Evolutionary conservation across 2,329 filamentous ascomycete genomes (phyloP).

Genomic region (Ceratocystis cacaofunesta): DNA sequence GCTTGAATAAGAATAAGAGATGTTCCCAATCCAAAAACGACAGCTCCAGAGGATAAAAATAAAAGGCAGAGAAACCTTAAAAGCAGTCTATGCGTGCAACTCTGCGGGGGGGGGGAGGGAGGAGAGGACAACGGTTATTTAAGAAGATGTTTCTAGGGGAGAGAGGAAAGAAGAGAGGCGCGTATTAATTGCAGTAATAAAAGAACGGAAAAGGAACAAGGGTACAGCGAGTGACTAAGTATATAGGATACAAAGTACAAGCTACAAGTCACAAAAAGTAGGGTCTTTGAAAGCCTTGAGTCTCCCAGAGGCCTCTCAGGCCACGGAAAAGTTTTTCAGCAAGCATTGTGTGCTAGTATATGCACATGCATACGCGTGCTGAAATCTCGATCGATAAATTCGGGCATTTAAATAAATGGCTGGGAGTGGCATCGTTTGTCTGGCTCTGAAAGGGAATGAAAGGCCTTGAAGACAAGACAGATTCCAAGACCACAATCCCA

Average conservation of each 20-base stretch:
- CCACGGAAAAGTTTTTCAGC: neutral
- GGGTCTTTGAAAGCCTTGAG: too few relatives aligned
- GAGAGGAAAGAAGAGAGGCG: neutral
- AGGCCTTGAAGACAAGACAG: too few relatives aligned
- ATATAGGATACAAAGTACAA: neutral
- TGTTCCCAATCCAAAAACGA: neutral
- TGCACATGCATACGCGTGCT: neutral
- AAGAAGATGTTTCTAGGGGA: neutral
- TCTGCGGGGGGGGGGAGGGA: neutral
- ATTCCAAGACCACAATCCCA: too few relatives aligned
- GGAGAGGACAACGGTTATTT: slow-evolving; percentile 2
- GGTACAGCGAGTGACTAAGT: neutral
- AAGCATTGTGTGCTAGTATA: neutral
- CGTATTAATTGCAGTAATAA: neutral
- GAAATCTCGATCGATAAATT: neutral
- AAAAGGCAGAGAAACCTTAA: neutral
- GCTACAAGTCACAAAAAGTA: too few relatives aligned
- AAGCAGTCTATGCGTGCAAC: neutral
- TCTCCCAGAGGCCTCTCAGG: neutral
- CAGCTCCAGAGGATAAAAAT: neutral
- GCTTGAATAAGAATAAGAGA: neutral
- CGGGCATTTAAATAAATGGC: neutral
- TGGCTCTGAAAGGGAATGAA: too few relatives aligned
- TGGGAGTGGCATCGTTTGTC: too few relatives aligned
- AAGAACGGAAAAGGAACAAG: neutral